Percentiles rank a stretch among this genome's conserved stretches.
Conservation (phyloP, 441 rosid species). For the Hura crepitans region DNA sequence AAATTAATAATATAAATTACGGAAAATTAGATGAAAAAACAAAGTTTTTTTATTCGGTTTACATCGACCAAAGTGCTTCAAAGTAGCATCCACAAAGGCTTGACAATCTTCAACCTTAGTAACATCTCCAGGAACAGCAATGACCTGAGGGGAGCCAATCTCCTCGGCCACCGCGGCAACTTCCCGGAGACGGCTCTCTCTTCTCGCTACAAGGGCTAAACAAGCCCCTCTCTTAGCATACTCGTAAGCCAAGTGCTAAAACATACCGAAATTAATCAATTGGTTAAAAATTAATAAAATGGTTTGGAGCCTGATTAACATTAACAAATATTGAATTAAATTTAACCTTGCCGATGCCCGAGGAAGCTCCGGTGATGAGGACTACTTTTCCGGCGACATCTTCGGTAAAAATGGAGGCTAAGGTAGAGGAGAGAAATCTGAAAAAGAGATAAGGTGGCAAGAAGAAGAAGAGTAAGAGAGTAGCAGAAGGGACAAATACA, state of each 20-base stretch:
- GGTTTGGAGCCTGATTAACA: background rate
- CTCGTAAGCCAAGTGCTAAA: slow-evolving; percentile 43
- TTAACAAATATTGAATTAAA: background rate
- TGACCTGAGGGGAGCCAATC: slow-evolving; percentile 39
- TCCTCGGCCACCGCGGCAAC: slow-evolving; percentile 36
- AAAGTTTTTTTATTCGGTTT: slow-evolving; percentile 13
- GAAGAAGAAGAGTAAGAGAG: slow-evolving; percentile 26
- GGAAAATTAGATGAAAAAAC: background rate
- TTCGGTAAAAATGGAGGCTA: slow-evolving; percentile 33
- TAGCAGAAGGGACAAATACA: slow-evolving; percentile 14
- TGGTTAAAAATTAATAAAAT: background rate
- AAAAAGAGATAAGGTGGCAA: slow-evolving; percentile 30
- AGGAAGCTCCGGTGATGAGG: slow-evolving; percentile 62
- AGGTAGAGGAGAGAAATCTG: slow-evolving; percentile 25
- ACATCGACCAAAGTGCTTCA: slow-evolving; percentile 41
- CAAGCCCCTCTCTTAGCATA: slow-evolving; percentile 40
- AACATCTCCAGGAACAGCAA: slow-evolving; percentile 39
- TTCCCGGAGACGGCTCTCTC: slow-evolving; percentile 34
- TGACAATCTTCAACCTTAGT: slow-evolving; percentile 37
- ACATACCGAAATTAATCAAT: background rate
- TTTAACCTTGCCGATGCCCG: slow-evolving; percentile 62
- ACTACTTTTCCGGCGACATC: slow-evolving; percentile 54
- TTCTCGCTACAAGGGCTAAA: slow-evolving; percentile 43
- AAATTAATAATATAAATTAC: background rate
- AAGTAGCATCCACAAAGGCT: slow-evolving; percentile 34